Conservation (phyloP, 352 stramenopile genomes). For the Phytophthora aleatoria region DNA sequence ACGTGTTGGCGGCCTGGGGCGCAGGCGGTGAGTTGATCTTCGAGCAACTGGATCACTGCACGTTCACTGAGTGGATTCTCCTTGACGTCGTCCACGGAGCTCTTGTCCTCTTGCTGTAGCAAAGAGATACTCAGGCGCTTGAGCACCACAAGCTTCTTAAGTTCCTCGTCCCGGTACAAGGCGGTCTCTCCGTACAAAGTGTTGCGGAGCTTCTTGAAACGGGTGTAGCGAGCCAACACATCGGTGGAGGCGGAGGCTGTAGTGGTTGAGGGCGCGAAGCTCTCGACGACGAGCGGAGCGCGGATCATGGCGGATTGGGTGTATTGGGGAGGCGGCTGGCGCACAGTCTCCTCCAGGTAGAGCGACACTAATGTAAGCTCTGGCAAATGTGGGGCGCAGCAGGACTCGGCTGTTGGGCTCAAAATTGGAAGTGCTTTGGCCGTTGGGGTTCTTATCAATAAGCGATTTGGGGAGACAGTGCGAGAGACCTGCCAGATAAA, state of each 20-base stretch:
- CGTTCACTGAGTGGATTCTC: slow-evolving; percentile 60
- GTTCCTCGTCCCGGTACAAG: slow-evolving; percentile 49
- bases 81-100: slow-evolving; percentile 19
- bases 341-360: slow-evolving; percentile 22
- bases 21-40: slow-evolving; percentile 27
- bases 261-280: slow-evolving; percentile 12
- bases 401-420: slow-evolving; percentile 19
- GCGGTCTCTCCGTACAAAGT: slow-evolving; percentile 66
- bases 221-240: slow-evolving; percentile 42
- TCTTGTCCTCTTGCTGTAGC: slow-evolving; percentile 42
- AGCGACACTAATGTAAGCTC: neutral
- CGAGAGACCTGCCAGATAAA: slow-evolving; percentile 1
- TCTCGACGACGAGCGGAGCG: slow-evolving; percentile 24
- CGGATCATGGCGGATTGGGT: slow-evolving; percentile 24
- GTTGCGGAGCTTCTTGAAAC: slow-evolving; percentile 45
- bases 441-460: slow-evolving; percentile 1
- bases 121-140: slow-evolving; percentile 52
- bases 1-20: slow-evolving; percentile 45
- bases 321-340: slow-evolving; percentile 16
- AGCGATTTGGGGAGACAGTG: slow-evolving; percentile 6
- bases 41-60: slow-evolving; percentile 55
- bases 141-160: slow-evolving; percentile 56
- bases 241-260: slow-evolving; percentile 4
- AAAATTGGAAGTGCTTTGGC: slow-evolving; percentile 20
- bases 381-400: slow-evolving; percentile 2